Base-by-base conservation (phyloP, 768 basidiomycete genomes). In the Suillus subalutaceus region DNA sequence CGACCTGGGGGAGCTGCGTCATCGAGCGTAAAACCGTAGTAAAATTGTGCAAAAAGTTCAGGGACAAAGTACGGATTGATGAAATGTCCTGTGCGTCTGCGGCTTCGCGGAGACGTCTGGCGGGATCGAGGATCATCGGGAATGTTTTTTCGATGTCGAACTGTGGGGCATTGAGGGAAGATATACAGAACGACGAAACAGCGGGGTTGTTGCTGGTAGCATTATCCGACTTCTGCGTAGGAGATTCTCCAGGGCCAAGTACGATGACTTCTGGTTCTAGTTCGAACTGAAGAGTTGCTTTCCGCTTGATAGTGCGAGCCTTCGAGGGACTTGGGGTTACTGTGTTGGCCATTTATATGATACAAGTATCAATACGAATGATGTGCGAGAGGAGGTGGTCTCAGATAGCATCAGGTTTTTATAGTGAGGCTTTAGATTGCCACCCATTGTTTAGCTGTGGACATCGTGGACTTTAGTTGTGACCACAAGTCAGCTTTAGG, bases 141-240 rank as follows among this genome's bases (percentile, higher is more conserved):
- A 80, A 81, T 7, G 77, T 73, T 46, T 65, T 73, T 32, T 78
- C 75, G 26, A 82, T 72, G 46, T 76, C 65, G 63, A 78, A 79
- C 9, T 57, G 70, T 23, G 72, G 65, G 57, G 62, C 15, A 6
- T 37, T 41, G 59, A 26, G 7, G 38, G 53, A 62, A 8, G 66
- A 30, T 16, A 66, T 43, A 9, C 53, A 50, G 6, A 78, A 74
- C 0, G 71, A 71, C 20, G 78, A 64, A 13, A 74, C 70, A 0
- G 67, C 70, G n/a, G 73, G 68, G 12, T 75, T 71, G n/a, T 73
- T 67, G 56, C 73, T 78, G 56, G 62, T 41, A 62, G 73, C 77
- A 52, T 64, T 41, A 26, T 75, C 74, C 0, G 75, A 69, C 63
- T 68, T 75, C 52, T 32, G 30, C 16, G 38, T 40, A 23, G 23